phyloP scores from a whole-genome alignment of 306 rosid genomes.

The Gastrolobium bilobum region DNA sequence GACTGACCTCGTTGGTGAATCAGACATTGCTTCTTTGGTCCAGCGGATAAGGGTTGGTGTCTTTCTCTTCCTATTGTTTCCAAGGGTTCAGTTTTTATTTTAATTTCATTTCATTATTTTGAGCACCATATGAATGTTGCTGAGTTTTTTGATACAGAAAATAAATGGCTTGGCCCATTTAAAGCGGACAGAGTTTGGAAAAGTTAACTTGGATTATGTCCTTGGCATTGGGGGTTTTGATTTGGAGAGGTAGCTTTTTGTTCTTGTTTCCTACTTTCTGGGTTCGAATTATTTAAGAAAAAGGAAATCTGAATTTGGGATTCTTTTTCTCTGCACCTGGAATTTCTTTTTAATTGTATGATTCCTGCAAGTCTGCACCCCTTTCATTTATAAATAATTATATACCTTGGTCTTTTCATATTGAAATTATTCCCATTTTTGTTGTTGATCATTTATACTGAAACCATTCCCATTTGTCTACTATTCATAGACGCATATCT shows the following conservation, averaged over 20 bases:
- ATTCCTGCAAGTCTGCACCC: background rate
- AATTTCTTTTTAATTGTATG: background rate
- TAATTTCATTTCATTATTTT: conserved; percentile 30
- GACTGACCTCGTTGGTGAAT: conserved; percentile 94
- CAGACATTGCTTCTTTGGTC: conserved; percentile 76
- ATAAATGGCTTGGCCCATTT: conserved; percentile 84
- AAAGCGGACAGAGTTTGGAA: conserved; percentile 90
- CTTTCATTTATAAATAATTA: background rate
- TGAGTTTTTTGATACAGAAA: conserved; percentile 56
- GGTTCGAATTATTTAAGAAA: conserved; percentile 28
- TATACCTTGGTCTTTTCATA: background rate
- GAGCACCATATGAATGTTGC: conserved; percentile 34
- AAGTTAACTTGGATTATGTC: conserved; percentile 94
- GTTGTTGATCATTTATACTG: conserved; percentile 2
- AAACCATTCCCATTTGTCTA: conserved; percentile 15
- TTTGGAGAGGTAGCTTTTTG: conserved; percentile 81
- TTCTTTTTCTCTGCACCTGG: conserved; percentile 6
- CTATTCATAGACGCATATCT: conserved; percentile 8
- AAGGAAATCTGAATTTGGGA: conserved; percentile 8
- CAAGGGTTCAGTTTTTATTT: background rate
- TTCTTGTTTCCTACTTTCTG: conserved; percentile 45
- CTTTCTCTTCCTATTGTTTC: conserved; percentile 30
- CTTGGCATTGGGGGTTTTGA: conserved; percentile 99
- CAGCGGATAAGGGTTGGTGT: conserved; percentile 84
- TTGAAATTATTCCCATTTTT: conserved; percentile 15